Base-by-base conservation (phyloP, 257 asterid species). In the Solanum tarijense region DNA sequence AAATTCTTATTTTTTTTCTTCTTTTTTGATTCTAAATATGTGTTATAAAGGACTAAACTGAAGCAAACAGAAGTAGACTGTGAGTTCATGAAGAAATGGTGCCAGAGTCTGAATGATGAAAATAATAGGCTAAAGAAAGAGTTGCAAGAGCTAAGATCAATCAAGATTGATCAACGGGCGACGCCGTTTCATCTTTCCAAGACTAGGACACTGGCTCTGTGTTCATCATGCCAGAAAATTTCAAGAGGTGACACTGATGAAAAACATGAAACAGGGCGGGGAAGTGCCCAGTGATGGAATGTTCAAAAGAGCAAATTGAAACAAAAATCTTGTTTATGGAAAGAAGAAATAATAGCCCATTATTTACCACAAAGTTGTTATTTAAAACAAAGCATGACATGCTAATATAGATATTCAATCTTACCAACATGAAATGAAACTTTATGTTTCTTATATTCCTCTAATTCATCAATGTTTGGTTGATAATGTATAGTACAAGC, bases 61-160 rank as follows among this genome's bases (percentile, higher is more conserved):
- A 96, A 96, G 94, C 96, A 95, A 87, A 96, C 96, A 0, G 98
- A 95, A 91, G 90, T 94, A 18, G 96, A 95, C 72, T 92, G 93
- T 85, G 96, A 93, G 83, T 90, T 90, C 36, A 78, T 95, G 93
- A 96, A 93, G 94, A 96, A 92, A 41, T 89, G 91, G 34, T 96
- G 96, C 78, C 94, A 93, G 34, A 91, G 88, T 86, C 52, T 95
- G 52, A 88, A 69, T 31, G 94, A 95, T 9, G 98, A 96, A 75
- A 95, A 95, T 6, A 84, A 89, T 75, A 87, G 91, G 69, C 69
- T 96, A 91, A 93, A 92, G 92, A 92, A 90, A 87, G 98, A 94
- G 89, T 25, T 95, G 41, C 87, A 86, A 6, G 96, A 94, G 16
- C 90, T 96, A 34, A 91, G 92, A 75, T 90, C 95, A 18, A n/a